phyloP scores from a whole-genome alignment of 805 yeast species.

The Candida sakaeoensis region DNA sequence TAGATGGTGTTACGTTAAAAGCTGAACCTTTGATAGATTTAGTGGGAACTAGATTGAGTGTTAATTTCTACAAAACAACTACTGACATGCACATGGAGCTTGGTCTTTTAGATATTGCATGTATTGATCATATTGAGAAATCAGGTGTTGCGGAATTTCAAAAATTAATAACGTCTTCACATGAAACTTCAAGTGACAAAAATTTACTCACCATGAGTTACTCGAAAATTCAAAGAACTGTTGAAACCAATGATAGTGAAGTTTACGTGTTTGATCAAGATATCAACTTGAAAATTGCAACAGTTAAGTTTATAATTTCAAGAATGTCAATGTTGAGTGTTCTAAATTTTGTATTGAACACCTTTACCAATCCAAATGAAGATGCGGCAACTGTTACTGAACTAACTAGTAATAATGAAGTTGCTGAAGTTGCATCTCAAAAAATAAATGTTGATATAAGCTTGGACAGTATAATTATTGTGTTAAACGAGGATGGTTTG shows the following conservation, averaged over 20 bases:
- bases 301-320: constrained; percentile 69
- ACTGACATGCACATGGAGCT: constrained; percentile 65
- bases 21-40: constrained; percentile 71
- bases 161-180: constrained; percentile 63
- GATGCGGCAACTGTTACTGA: constrained; percentile 65
- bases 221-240: constrained; percentile 56
- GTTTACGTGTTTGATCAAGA: constrained; percentile 77
- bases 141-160: constrained; percentile 61
- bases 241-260: constrained; percentile 46
- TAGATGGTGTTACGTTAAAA: constrained; percentile 53
- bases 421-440: constrained; percentile 60
- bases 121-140: constrained; percentile 72
- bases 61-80: constrained; percentile 58
- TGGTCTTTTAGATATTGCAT: constrained; percentile 56
- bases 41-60: constrained; percentile 58
- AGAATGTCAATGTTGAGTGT: constrained; percentile 76
- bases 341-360: constrained; percentile 75
- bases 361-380: constrained; percentile 81
- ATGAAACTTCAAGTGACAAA: constrained; percentile 15
- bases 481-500: constrained; percentile 78
- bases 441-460: constrained; percentile 66
- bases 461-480: constrained; percentile 68
- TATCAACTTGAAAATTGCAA: constrained; percentile 68
- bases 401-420: constrained; percentile 62
- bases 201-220: constrained; percentile 59